phyloP scores from a whole-genome alignment of 371 early-diverging fungal species.

The Syncephalis fuscata region DNA sequence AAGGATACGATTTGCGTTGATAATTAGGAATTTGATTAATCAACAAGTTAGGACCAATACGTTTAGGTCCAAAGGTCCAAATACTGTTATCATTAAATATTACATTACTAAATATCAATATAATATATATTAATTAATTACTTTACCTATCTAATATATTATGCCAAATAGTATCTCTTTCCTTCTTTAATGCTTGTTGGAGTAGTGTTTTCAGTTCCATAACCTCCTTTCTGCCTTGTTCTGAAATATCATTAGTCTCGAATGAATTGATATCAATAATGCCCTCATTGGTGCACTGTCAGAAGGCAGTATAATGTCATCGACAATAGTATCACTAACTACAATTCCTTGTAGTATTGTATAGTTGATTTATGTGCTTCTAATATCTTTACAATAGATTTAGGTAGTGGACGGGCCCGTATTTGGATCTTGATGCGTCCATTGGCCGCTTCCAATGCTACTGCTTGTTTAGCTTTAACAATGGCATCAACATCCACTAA shows the following conservation, averaged over 20 bases:
- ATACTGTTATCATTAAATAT: conserved; percentile 17
- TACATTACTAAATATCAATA: no score
- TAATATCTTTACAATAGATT: conserved; percentile 5
- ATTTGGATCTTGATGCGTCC: no score
- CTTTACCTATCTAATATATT: background rate
- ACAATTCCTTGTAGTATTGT: no score
- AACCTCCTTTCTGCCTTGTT: background rate
- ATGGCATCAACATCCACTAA: conserved; percentile 7
- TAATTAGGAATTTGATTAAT: conserved; percentile 48
- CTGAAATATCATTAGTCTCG: no score
- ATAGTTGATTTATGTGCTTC: conserved; percentile 7
- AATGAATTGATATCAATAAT: no score
- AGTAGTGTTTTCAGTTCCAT: conserved; percentile 4
- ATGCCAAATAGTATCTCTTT: conserved; percentile 9
- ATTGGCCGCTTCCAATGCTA: conserved; percentile 10
- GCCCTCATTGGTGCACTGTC: no score
- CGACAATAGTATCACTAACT: no score
- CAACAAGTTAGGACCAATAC: conserved; percentile 81
- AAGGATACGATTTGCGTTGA: conserved; percentile 17
- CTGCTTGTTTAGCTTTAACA: conserved; percentile 8
- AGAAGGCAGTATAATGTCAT: no score
- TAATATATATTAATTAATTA: no score
- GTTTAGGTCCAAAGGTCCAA: conserved; percentile 67
- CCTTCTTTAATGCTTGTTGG: conserved; percentile 7
- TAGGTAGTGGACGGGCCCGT: no score